These are phyloP conservation scores for Hirsutella minnesotensis DNA, from an alignment of 2,329 filamentous ascomycete genomes.

Conservation along the genomic window DNA sequence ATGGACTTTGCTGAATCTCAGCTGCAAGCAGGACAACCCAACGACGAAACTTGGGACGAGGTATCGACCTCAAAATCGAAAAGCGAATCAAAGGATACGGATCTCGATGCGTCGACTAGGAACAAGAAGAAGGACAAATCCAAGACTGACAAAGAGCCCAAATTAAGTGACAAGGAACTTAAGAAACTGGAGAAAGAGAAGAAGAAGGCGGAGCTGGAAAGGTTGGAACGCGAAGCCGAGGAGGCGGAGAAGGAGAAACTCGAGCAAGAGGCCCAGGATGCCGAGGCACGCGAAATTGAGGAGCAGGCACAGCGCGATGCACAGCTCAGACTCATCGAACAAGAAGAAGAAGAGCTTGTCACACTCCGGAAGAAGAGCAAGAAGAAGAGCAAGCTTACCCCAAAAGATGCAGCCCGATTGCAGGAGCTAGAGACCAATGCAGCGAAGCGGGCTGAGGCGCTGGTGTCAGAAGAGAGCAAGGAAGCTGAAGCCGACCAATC, in stretches of 20 bases:
- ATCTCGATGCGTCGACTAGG: constrained; percentile 9
- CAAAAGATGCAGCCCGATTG: too few species aligned
- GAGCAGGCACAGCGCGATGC: too few species aligned
- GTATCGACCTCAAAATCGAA: constrained; percentile 19
- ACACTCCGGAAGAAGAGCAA: too few species aligned
- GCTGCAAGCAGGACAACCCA: constrained; percentile 20
- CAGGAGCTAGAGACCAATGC: not conserved
- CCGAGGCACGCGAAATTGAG: constrained; percentile 13
- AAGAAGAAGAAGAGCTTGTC: constrained; percentile 11
- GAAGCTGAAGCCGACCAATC: not conserved
- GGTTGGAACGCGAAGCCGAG: constrained; percentile 13
- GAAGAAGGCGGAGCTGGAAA: constrained; percentile 27
- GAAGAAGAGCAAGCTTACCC: too few species aligned
- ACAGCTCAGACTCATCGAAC: not conserved
- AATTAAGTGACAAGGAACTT: constrained; percentile 36
- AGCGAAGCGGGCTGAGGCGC: constrained; percentile 24
- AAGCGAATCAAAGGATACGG: constrained; percentile 30
- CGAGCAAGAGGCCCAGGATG: constrained; percentile 15
- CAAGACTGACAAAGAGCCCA: constrained; percentile 27
- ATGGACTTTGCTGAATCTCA: constrained; percentile 31
- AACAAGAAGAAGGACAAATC: constrained; percentile 27
- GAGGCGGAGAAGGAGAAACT: constrained; percentile 19
- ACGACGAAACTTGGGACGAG: constrained; percentile 23
- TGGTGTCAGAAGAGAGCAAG: constrained; percentile 11
- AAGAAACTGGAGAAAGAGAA: constrained; percentile 39